Conservation (phyloP, 2,329 filamentous ascomycete species). For the Diaporthe nobilis region DNA sequence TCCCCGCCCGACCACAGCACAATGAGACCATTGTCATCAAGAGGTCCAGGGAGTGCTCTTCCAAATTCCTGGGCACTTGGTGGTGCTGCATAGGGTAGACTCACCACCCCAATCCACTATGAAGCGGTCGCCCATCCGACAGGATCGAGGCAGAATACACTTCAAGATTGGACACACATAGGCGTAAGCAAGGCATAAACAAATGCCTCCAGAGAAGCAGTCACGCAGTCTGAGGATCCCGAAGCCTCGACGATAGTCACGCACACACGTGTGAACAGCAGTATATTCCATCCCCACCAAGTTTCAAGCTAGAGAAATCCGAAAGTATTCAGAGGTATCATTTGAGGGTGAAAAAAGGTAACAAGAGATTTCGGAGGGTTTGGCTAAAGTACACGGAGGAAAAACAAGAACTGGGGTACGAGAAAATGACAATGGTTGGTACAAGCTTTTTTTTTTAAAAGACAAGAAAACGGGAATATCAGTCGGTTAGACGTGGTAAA, state of each 20-base stretch:
- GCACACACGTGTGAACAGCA: not conserved
- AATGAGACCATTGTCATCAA: not conserved
- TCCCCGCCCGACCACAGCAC: not conserved
- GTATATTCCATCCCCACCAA: slow-evolving; percentile 23
- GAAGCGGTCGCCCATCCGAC: not conserved
- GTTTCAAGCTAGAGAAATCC: slow-evolving; percentile 18
- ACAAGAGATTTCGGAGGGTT: not conserved
- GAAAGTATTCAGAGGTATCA: slow-evolving; percentile 42
- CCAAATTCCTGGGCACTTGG: not conserved
- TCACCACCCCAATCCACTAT: not conserved
- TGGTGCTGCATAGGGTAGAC: not conserved
- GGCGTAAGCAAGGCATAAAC: not conserved
- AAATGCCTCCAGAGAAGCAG: not conserved
- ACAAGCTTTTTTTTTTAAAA: slow-evolving; percentile 1
- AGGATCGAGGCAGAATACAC: not conserved
- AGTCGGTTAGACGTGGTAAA: not conserved
- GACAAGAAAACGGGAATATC: not conserved
- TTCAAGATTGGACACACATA: not conserved
- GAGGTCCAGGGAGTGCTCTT: not conserved
- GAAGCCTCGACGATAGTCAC: not conserved
- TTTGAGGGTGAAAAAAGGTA: not conserved
- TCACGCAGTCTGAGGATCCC: not conserved
- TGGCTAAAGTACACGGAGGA: not conserved
- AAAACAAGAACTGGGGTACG: not conserved
- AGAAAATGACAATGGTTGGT: slow-evolving; percentile 4